Conservation (phyloP, 495 filamentous ascomycete genomes). For the Neurospora discreta region DNA sequence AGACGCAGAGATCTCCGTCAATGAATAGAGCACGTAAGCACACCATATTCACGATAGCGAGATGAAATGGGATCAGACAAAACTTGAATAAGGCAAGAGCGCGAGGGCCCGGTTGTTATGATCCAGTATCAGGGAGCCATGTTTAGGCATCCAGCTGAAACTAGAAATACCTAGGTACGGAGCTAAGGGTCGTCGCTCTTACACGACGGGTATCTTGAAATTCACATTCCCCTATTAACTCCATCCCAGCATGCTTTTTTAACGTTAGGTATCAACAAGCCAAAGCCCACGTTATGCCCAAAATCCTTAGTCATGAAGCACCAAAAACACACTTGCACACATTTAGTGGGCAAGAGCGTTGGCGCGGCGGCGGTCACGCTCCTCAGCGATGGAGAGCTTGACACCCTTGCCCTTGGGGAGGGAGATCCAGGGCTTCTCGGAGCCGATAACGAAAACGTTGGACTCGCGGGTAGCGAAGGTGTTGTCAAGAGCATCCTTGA, state of each 20-base stretch:
- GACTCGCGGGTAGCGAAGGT: constrained; percentile 94
- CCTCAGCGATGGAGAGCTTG: constrained; percentile 97
- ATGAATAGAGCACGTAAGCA: background rate
- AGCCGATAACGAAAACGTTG: constrained; percentile 97
- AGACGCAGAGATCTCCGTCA: background rate
- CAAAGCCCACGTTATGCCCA: constrained; percentile 10
- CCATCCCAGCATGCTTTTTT: constrained; percentile 20
- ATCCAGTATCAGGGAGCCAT: background rate
- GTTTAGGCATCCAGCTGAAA: background rate
- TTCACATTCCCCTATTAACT: constrained; percentile 4
- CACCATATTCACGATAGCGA: background rate
- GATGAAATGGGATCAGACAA: background rate
- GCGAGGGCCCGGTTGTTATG: background rate
- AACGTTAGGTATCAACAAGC: constrained; percentile 13
- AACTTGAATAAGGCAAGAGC: background rate
- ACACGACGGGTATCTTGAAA: background rate
- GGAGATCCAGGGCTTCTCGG: constrained; percentile 97
- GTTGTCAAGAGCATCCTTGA: constrained; percentile 99
- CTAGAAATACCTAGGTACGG: background rate
- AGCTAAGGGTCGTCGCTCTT: background rate
- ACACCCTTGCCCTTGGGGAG: constrained; percentile 99
- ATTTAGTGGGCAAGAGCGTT: constrained; percentile 53
- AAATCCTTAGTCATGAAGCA: constrained; percentile 4
- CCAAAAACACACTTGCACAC: background rate
- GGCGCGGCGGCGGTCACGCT: constrained; percentile 91